Evolutionary conservation across 2,329 filamentous ascomycete species (phyloP).

Genomic region (Myriosclerotinia duriaeana): DNA sequence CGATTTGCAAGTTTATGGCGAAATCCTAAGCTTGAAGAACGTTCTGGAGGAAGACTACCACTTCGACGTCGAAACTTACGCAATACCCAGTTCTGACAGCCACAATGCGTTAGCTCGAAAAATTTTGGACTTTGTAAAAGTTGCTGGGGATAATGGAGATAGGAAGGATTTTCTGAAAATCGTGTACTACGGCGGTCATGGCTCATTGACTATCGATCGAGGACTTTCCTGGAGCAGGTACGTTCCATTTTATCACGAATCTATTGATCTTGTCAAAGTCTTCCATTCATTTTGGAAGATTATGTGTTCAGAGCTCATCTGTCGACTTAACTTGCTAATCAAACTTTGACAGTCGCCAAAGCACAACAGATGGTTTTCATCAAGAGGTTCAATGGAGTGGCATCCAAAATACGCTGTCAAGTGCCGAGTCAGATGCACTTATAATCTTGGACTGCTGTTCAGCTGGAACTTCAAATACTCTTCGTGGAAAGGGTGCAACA

Average conservation of each 20-base stretch:
- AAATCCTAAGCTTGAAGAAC: not conserved
- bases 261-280: not conserved
- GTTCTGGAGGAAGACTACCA: not conserved
- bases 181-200: constrained; percentile 1
- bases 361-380: not conserved
- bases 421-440: not conserved
- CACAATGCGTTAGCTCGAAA: not conserved
- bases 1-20: not conserved
- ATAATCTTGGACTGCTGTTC: not conserved
- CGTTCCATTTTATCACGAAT: not conserved
- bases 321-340: not conserved
- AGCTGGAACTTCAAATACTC: not conserved
- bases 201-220: not conserved
- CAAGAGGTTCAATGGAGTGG: not conserved
- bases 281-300: not conserved
- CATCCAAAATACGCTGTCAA: not conserved
- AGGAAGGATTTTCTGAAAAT: not conserved
- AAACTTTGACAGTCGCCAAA: not conserved
- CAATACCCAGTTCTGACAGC: not conserved
- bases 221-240: not conserved
- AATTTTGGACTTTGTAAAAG: not conserved
- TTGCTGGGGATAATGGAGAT: not conserved
- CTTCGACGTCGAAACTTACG: not conserved
- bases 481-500: not conserved
- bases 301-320: not conserved